Conservation (phyloP, 139 green algal genomes). For the Chlorella sp. region DNA sequence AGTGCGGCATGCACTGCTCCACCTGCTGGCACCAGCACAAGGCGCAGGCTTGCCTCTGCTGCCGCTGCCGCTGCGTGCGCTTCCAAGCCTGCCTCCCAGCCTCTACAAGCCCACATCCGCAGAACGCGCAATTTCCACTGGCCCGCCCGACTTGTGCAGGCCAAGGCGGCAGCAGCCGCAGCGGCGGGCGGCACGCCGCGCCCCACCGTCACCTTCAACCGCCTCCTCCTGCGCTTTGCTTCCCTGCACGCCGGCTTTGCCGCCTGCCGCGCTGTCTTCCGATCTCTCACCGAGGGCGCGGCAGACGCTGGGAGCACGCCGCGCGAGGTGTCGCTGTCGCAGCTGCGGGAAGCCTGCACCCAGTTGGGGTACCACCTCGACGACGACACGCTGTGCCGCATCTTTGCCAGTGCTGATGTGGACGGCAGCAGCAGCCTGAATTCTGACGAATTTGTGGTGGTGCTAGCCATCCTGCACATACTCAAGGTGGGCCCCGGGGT, state of each 20-base stretch:
- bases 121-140: not conserved
- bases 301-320: too few species aligned
- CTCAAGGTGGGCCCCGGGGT: not conserved
- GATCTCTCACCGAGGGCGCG: not conserved
- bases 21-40: not conserved
- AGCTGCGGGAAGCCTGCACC: not conserved
- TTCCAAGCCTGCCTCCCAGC: not conserved
- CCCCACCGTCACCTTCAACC: conserved; percentile 9
- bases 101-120: not conserved
- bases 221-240: conserved; percentile 30
- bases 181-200: not conserved
- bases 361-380: conserved; percentile 6
- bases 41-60: not conserved
- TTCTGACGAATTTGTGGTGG: conserved; percentile 9
- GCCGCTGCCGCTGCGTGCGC: not conserved
- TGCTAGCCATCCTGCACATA: conserved; percentile 5
- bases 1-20: not conserved
- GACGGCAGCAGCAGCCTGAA: conserved; percentile 6
- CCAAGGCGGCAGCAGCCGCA: not conserved
- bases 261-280: conserved; percentile 11
- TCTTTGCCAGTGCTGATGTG: conserved; percentile 6
- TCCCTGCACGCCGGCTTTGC: conserved; percentile 27
- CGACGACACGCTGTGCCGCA: not conserved
- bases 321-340: not conserved
- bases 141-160: not conserved